Percentiles rank a stretch among this genome's conserved stretches.
These are phyloP conservation scores for Cyathus pygmaeus DNA, from an alignment of 1,284 basidiomycete species.

Conservation along the genomic window DNA sequence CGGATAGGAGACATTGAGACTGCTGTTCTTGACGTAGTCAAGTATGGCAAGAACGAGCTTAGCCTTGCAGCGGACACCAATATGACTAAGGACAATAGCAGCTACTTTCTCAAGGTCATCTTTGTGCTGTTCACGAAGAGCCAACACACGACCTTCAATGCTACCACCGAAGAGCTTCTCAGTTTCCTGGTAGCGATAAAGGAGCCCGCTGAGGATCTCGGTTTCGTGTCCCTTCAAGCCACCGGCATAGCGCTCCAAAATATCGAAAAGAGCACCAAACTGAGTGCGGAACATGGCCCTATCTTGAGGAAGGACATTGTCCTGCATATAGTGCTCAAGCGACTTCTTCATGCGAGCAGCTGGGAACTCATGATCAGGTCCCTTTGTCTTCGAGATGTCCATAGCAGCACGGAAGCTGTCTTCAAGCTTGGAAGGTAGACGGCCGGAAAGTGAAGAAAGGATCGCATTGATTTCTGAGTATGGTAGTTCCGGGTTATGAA, in stretches of 20 bases:
- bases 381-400: constrained; percentile 79
- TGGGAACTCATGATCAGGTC: constrained; percentile 85
- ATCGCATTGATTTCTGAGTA: constrained; percentile 89
- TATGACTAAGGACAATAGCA: constrained; percentile 91
- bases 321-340: constrained; percentile 87
- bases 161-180: constrained; percentile 94
- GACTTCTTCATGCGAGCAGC: constrained; percentile 84
- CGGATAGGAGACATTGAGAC: constrained; percentile 77
- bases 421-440: constrained; percentile 93
- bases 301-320: constrained; percentile 84
- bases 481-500: constrained; percentile 89
- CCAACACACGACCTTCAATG: constrained; percentile 92
- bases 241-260: constrained; percentile 84
- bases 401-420: constrained; percentile 85
- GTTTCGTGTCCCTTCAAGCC: constrained; percentile 93
- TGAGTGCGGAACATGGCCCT: constrained; percentile 80
- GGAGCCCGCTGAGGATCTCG: constrained; percentile 75
- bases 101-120: constrained; percentile 92
- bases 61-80: constrained; percentile 93
- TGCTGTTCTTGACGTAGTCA: constrained; percentile 86
- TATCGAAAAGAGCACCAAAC: constrained; percentile 77
- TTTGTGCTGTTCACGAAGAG: constrained; percentile 92
- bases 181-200: constrained; percentile 83
- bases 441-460: constrained; percentile 90
- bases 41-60: constrained; percentile 88